Percentiles rank a stretch among this genome's conserved stretches.
Conservation (phyloP, 1,139 yeast species). For the Blastobotrys ciferrii region DNA sequence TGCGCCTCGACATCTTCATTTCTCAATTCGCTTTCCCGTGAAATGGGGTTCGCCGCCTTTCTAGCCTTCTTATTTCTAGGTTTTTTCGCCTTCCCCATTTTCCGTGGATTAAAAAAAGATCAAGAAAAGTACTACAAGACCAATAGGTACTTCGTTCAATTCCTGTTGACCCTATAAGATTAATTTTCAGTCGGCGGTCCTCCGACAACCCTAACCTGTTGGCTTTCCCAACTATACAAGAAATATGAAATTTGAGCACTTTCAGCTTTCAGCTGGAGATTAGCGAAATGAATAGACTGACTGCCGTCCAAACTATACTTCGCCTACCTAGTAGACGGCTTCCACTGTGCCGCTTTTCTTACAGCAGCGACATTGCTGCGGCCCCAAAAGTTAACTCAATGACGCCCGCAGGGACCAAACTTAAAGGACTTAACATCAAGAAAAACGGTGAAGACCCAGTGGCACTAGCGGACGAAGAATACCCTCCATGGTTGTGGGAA, state of each 20-base stretch:
- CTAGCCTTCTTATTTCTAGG: constrained; percentile 9
- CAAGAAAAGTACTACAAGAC: background rate
- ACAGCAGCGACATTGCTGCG: constrained; percentile 18
- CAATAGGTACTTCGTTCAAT: too few relatives aligned
- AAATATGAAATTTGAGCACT: too few relatives aligned
- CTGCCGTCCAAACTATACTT: background rate
- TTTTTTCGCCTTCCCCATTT: constrained; percentile 23
- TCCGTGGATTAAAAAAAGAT: background rate
- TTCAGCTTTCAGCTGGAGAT: too few relatives aligned
- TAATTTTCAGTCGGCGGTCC: background rate
- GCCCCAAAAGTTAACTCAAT: constrained; percentile 36
- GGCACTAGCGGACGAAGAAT: constrained; percentile 82
- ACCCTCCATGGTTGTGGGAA: constrained; percentile 97
- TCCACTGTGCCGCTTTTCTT: background rate
- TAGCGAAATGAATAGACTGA: background rate
- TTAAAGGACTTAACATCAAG: constrained; percentile 68
- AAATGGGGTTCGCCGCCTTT: constrained; percentile 45
- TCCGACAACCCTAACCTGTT: background rate
- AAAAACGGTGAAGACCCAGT: constrained; percentile 86
- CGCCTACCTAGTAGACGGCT: background rate
- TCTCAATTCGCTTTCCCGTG: constrained; percentile 29
- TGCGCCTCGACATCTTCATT: constrained; percentile 50
- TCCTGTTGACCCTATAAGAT: too few relatives aligned
- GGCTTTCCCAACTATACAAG: too few relatives aligned
- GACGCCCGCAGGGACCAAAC: constrained; percentile 74